Base-by-base conservation (phyloP, 352 stramenopile species). In the Phytophthora brassicae region DNA sequence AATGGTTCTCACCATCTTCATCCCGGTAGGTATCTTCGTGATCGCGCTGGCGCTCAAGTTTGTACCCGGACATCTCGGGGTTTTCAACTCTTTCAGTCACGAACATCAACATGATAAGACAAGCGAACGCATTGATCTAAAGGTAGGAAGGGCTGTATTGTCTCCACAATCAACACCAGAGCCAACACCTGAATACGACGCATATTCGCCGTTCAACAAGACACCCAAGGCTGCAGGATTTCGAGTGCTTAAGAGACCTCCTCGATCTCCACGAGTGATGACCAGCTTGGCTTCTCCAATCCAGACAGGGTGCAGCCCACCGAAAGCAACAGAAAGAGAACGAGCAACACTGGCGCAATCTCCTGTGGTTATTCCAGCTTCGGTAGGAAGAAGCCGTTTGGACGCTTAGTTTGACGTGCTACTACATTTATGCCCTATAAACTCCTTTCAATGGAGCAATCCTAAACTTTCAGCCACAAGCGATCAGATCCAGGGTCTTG, bases 21-120 rank as follows among this genome's bases (percentile, higher is more conserved):
- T 70, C 31, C 56, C 66, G 0, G 68, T 68, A 0, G 70, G 42
- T 8, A 36, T 75, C 49, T 62, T 81, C 43, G 29, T 77, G 36
- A 45, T 70, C 48, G 66, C 62, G 14, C 33, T 85, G 22, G 66
- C 66, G 24, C 46, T 83, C 55, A 81, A 75, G 59, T 77, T 79
- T 68, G 28, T 75, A 1, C 43, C 54, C 3, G 56, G 47, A 45
- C 36, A 64, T 6, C 23, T 51, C n/a, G 16, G 31, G 7, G n/a
- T 26, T 12, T 42, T 66, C 17, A 12, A 45, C 13, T 63, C 26
- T 11, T 23, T 59, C 0, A 45, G 64, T 7, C 28, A 39, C 9
- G 51, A 51, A 64, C 45, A 54, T 4, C 36, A 68, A 58, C 29
- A 49, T 12, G 26, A 61, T 4, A 57, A 65, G 23, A 31, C 52